Conservation (phyloP, 805 yeast species). For the Teunomyces aglyptinius region DNA sequence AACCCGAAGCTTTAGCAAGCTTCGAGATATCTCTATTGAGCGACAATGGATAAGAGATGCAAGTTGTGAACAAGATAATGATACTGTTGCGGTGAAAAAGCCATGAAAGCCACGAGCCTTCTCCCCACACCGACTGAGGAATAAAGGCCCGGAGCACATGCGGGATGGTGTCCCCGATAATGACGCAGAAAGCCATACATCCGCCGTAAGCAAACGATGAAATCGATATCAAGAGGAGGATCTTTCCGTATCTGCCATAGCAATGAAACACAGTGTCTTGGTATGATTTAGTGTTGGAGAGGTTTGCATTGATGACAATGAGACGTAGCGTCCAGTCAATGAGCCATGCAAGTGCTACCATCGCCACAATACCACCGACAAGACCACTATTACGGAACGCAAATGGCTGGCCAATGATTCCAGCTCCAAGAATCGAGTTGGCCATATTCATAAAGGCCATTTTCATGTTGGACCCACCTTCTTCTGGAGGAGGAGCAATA, state of each 20-base stretch:
- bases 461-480: conserved; percentile 47
- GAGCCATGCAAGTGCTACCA: conserved; percentile 59
- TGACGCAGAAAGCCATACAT: conserved; percentile 87
- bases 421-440: conserved; percentile 92
- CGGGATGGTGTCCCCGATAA: conserved; percentile 93
- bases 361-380: conserved; percentile 63
- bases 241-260: conserved; percentile 71
- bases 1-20: conserved; percentile 80
- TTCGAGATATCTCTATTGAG: conserved; percentile 77
- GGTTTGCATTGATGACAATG: conserved; percentile 77
- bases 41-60: conserved; percentile 80
- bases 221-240: conserved; percentile 68
- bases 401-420: conserved; percentile 90
- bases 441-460: conserved; percentile 98
- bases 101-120: conserved; percentile 41
- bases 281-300: conserved; percentile 73
- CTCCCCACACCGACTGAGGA: conserved; percentile 38
- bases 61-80: conserved; percentile 64
- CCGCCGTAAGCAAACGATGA: conserved; percentile 94
- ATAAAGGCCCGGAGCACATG: conserved; percentile 75
- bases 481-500: conserved; percentile 8
- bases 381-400: conserved; percentile 83
- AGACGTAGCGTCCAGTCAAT: conserved; percentile 86
- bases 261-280: conserved; percentile 83
- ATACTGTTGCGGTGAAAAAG: conserved; percentile 66